phyloP scores from a whole-genome alignment of 2,329 filamentous ascomycete genomes.

The Chrysoporthe austroafricana region DNA sequence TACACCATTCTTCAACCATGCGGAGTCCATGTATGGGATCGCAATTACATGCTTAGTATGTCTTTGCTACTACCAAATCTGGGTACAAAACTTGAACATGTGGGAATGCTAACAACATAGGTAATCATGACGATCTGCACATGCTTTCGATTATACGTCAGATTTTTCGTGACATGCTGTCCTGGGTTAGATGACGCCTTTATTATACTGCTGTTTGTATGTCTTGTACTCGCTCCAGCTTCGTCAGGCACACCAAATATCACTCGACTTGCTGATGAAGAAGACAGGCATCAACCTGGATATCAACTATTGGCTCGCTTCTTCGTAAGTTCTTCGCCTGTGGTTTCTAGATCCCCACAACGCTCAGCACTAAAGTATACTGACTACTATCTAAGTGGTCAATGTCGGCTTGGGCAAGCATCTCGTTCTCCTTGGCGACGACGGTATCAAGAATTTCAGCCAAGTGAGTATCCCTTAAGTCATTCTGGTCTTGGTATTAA shows the following conservation, averaged over 20 bases:
- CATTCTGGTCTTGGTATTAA: background rate
- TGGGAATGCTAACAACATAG: background rate
- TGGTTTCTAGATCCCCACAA: background rate
- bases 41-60: conserved; percentile 15
- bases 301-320: conserved; percentile 21
- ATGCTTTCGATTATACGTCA: conserved; percentile 18
- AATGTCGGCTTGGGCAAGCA: conserved; percentile 20
- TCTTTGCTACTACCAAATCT: background rate
- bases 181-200: conserved; percentile 21
- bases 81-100: too few species aligned
- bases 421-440: conserved; percentile 9
- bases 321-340: conserved; percentile 9
- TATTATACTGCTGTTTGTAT: conserved; percentile 19
- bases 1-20: conserved; percentile 18
- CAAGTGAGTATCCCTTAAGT: background rate
- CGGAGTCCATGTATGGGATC: conserved; percentile 12
- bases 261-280: background rate
- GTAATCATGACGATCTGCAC: conserved; percentile 17
- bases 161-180: conserved; percentile 25
- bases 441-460: conserved; percentile 14
- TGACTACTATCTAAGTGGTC: conserved; percentile 8
- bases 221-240: background rate
- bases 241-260: background rate
- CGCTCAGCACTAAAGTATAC: background rate
- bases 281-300: conserved; percentile 15